Conservation (phyloP, 106 monocot genomes). For the Amphibolis antarctica region DNA sequence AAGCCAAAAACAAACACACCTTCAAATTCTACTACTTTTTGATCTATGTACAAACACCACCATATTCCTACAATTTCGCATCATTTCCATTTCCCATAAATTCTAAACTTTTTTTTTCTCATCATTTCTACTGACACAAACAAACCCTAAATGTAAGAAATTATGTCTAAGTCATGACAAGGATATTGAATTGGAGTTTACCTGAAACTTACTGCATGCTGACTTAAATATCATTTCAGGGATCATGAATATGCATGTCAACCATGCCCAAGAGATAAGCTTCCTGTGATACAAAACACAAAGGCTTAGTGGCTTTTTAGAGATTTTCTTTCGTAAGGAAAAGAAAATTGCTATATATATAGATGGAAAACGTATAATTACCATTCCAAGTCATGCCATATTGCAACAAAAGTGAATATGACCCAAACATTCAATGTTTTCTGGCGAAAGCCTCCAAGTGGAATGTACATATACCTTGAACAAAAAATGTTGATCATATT, state of each 20-base stretch:
- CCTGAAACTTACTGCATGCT: conserved; percentile 31
- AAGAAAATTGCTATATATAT: not conserved
- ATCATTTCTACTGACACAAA: too few species aligned
- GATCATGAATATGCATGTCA: conserved; percentile 86
- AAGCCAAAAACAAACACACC: too few species aligned
- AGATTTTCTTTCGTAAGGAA: not conserved
- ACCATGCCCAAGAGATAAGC: conserved; percentile 95
- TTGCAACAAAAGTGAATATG: conserved; percentile 93
- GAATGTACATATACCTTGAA: conserved; percentile 88
- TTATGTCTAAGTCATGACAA: too few species aligned
- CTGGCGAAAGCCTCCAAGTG: conserved; percentile 75
- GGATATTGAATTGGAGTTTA: not conserved
- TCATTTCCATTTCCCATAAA: too few species aligned
- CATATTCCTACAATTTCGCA: too few species aligned
- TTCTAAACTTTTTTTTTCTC: too few species aligned
- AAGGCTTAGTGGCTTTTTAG: not conserved
- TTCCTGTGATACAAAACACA: conserved; percentile 46
- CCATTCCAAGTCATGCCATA: conserved; percentile 99
- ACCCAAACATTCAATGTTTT: conserved; percentile 92
- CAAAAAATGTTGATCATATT: not conserved
- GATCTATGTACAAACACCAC: too few species aligned
- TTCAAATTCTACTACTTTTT: too few species aligned
- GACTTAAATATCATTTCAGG: conserved; percentile 85
- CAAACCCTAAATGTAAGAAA: too few species aligned
- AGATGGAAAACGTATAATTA: conserved; percentile 15